Evolutionary conservation across 2,329 filamentous ascomycete species (phyloP).

Genomic region (Lithohypha guttulata): DNA sequence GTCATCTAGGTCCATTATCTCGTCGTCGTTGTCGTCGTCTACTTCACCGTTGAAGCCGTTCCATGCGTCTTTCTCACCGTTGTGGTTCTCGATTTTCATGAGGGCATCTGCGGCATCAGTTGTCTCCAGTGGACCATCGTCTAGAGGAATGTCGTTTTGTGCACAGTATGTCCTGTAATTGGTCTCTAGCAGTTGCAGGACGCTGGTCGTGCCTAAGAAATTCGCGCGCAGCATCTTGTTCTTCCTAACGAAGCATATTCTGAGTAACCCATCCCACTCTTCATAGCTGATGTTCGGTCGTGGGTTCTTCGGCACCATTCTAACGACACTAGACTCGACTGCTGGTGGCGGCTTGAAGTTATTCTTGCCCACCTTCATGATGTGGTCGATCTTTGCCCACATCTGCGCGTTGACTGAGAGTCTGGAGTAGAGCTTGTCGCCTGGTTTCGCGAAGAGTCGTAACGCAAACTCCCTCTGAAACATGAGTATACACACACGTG

Average conservation of each 20-base stretch:
- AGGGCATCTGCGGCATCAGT: conserved; percentile 19
- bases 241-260: conserved; percentile 74
- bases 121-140: conserved; percentile 47
- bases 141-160: conserved; percentile 67
- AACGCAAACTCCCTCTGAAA: conserved; percentile 93
- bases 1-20: conserved; percentile 40
- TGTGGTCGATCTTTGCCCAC: conserved; percentile 60
- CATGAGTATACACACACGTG: conserved; percentile 81
- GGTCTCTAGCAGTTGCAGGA: conserved; percentile 69
- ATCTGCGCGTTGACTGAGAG: conserved; percentile 89
- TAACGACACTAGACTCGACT: conserved; percentile 83
- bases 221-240: conserved; percentile 80
- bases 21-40: conserved; percentile 30
- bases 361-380: conserved; percentile 91
- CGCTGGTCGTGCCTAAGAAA: conserved; percentile 69
- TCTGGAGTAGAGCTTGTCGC: conserved; percentile 82
- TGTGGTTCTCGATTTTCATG: conserved; percentile 31
- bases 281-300: conserved; percentile 83
- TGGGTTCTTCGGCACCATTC: conserved; percentile 77
- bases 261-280: conserved; percentile 84
- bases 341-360: conserved; percentile 93
- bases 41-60: conserved; percentile 11
- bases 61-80: conserved; percentile 21
- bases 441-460: conserved; percentile 75
- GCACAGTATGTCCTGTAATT: conserved; percentile 90